Conservation (phyloP, 306 rosid genomes). For the Cajanus cajan region DNA sequence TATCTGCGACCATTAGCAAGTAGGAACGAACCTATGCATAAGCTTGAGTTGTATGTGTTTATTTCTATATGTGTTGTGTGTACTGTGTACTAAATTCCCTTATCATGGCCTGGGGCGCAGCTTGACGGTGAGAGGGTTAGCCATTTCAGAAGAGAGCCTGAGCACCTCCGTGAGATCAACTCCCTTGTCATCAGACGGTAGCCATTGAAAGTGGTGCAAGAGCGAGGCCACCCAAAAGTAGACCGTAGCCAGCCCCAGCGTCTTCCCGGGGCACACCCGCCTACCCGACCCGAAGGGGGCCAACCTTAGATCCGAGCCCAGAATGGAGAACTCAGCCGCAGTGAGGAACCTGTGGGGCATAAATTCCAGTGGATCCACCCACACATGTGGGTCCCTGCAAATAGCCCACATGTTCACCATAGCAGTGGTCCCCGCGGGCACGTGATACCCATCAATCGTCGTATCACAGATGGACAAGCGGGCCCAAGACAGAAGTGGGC, state of each 20-base stretch:
- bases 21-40: too few species aligned
- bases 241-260: conserved; percentile 54
- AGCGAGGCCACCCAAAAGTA: conserved; percentile 65
- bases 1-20: too few species aligned
- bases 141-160: conserved; percentile 70
- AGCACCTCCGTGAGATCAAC: conserved; percentile 57
- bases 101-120: conserved; percentile 41
- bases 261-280: conserved; percentile 61
- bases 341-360: conserved; percentile 53
- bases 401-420: conserved; percentile 81
- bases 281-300: conserved; percentile 80
- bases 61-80: background rate
- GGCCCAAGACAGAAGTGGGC: conserved; percentile 87
- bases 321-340: conserved; percentile 40
- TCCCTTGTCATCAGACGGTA: background rate
- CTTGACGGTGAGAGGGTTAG: conserved; percentile 45
- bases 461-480: conserved; percentile 57
- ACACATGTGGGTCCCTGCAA: conserved; percentile 55
- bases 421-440: conserved; percentile 65
- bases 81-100: too few species aligned
- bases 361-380: conserved; percentile 56
- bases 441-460: conserved; percentile 59
- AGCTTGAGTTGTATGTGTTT: background rate
- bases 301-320: conserved; percentile 67
- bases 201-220: conserved; percentile 55